phyloP scores from a whole-genome alignment of 345 rosid species.

The Cardiospermum halicacabum region DNA sequence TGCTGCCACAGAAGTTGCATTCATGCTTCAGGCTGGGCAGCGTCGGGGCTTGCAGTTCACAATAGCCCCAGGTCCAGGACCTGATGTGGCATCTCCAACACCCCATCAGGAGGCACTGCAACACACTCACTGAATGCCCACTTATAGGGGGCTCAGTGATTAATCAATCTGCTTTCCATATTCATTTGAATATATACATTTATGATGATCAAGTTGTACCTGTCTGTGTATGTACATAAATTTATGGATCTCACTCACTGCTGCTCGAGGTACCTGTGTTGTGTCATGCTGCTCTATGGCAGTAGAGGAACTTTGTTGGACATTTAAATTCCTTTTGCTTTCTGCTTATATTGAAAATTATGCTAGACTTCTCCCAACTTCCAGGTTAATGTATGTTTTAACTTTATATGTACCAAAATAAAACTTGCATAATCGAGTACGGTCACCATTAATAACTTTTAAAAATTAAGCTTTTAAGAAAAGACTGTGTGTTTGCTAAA shows the following conservation, averaged over 20 bases:
- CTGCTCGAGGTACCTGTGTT: conserved; percentile 6
- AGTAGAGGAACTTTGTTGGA: too few species aligned
- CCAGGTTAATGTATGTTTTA: too few species aligned
- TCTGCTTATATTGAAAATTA: too few species aligned
- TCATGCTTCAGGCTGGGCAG: conserved; percentile 80
- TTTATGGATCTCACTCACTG: conserved; percentile 10
- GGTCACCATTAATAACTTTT: too few species aligned
- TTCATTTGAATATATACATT: conserved; percentile 3
- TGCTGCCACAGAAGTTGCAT: conserved; percentile 88
- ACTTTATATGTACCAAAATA: too few species aligned
- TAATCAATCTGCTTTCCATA: not conserved
- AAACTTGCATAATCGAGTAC: too few species aligned
- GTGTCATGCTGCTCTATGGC: not conserved
- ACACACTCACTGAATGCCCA: conserved; percentile 5
- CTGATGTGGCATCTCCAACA: too few species aligned
- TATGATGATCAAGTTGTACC: too few species aligned
- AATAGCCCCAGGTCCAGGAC: conserved; percentile 56
- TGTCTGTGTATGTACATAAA: conserved; percentile 22
- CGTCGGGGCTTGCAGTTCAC: conserved; percentile 69
- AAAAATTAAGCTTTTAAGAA: too few species aligned
- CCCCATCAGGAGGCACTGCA: conserved; percentile 49
- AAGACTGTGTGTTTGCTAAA: too few species aligned
- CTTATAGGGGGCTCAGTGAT: conserved; percentile 4
- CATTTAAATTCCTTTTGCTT: too few species aligned
- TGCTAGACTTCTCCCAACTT: too few species aligned